Evolutionary conservation across 331 rosid species (phyloP).

Genomic region (Malus hybrid): DNA sequence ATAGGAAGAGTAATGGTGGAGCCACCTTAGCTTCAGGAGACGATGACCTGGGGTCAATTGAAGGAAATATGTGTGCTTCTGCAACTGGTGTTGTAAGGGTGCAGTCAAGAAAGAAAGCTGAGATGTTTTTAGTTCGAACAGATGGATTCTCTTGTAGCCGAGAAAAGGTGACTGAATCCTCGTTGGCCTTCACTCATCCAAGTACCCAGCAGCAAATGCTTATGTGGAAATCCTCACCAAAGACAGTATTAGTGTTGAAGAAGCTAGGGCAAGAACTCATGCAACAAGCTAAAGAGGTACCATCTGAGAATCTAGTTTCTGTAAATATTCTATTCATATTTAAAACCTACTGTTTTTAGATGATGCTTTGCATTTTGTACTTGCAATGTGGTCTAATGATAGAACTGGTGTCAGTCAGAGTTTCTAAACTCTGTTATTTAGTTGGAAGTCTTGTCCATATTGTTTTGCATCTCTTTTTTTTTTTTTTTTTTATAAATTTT

Average conservation of each 20-base stretch:
- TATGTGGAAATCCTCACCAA: slow-evolving; percentile 96
- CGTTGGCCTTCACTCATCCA: slow-evolving; percentile 96
- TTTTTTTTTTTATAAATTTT: background rate
- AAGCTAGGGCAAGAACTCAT: slow-evolving; percentile 83
- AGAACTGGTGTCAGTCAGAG: background rate
- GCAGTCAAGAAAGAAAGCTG: slow-evolving; percentile 97
- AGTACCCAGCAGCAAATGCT: slow-evolving; percentile 99
- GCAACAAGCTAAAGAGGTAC: slow-evolving; percentile 99
- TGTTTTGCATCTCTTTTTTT: background rate
- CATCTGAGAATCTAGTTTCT: background rate
- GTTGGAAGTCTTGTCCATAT: background rate
- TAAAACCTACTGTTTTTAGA: background rate
- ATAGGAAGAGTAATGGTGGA: slow-evolving; percentile 27
- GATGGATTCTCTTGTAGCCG: slow-evolving; percentile 90
- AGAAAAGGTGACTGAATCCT: slow-evolving; percentile 92
- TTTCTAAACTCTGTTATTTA: background rate
- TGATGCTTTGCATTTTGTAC: background rate
- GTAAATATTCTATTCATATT: background rate
- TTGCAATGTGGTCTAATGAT: background rate
- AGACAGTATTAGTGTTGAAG: slow-evolving; percentile 84
- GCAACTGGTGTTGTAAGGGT: slow-evolving; percentile 96
- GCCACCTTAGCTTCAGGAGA: slow-evolving; percentile 26
- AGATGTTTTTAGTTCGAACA: slow-evolving; percentile 93
- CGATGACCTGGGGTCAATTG: slow-evolving; percentile 45
- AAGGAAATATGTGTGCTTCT: slow-evolving; percentile 89